Base-by-base conservation (phyloP, 768 basidiomycete genomes). In the Tulasnella sp. region DNA sequence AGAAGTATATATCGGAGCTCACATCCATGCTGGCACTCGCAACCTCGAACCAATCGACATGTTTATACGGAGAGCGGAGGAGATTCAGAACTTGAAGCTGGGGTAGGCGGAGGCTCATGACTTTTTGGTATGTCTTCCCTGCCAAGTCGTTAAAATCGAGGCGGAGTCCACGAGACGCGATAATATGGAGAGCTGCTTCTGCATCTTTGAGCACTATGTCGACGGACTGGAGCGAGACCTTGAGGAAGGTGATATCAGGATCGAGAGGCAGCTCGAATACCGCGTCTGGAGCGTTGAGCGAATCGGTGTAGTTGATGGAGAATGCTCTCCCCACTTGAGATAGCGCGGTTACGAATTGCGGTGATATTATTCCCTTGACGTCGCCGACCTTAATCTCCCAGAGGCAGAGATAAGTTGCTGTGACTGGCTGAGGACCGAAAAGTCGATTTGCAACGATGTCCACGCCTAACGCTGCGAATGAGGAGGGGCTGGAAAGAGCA, bases 241-340 rank as follows among this genome's bases (percentile, higher is more conserved):
- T 95, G 82, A 96, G 85, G 83, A 97, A 95, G 0, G 96, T 98
- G 44, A 95, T 96, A 85, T 99, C 97, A 18, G 95, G 94, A 82
- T 93, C 92, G 12, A 88, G 80, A 38, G 88, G 88, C 9, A 91
- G 86, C 40, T 87, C 83, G 82, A 91, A 93, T 71, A 91, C 91
- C 3, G 86, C 83, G 0, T 96, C 92, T 24, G 96, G 95, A 1
- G 95, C 90, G 83, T 99, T 98, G 76, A 92, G 87, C 1, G 88
- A 82, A 83, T 99, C 97, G 1, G 87, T 84, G 83, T 91, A 97
- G 81, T 93, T 94, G 80, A 91, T 83, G 9, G 88, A 87, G 80
- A 98, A 92, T 0, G 91, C 87, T 52, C 87, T 86, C 5, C 87
- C 85, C 31, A 90, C 91, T 7, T 90, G 87, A 12, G 85, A 84